A percentile compares a stretch with the other conserved stretches of the same genome.
Conservation (phyloP, 1,139 yeast genomes). For the Meyerozyma athensensis region DNA sequence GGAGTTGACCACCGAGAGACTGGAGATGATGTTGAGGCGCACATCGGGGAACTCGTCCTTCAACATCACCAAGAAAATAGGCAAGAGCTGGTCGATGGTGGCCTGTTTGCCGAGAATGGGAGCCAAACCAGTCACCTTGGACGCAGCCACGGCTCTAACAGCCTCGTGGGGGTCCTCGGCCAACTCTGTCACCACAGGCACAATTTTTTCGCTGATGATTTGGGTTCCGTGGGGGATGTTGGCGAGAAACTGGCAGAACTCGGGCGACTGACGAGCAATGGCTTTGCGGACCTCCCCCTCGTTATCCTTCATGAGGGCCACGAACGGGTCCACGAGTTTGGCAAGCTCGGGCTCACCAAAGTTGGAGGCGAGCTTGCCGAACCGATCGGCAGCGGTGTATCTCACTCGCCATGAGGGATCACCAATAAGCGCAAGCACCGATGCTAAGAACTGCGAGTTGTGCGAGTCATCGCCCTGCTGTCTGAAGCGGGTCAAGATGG, state of each 20-base stretch:
- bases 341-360: constrained; percentile 53
- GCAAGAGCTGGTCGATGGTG: constrained; percentile 78
- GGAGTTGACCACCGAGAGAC: constrained; percentile 85
- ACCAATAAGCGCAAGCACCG: constrained; percentile 60
- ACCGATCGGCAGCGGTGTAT: constrained; percentile 94
- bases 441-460: constrained; percentile 53
- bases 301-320: constrained; percentile 77
- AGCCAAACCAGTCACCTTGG: constrained; percentile 81
- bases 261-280: constrained; percentile 86
- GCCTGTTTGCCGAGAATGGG: constrained; percentile 82
- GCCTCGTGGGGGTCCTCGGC: constrained; percentile 90
- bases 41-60: constrained; percentile 98
- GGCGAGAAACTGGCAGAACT: constrained; percentile 56
- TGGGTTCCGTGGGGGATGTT: constrained; percentile 38
- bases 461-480: constrained; percentile 52
- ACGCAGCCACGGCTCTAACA: constrained; percentile 89
- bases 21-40: constrained; percentile 87
- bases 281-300: constrained; percentile 98
- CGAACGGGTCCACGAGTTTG: constrained; percentile 64
- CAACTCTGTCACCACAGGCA: constrained; percentile 80
- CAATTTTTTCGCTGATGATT: constrained; percentile 60
- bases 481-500: constrained; percentile 63
- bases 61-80: constrained; percentile 87
- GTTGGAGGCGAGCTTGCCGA: constrained; percentile 66
- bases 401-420: constrained; percentile 99